Evolutionary conservation across 2,329 filamentous ascomycete species (phyloP), one percentile per base, ranked within the genome.

Genomic region (Diaporthe sp.): DNA sequence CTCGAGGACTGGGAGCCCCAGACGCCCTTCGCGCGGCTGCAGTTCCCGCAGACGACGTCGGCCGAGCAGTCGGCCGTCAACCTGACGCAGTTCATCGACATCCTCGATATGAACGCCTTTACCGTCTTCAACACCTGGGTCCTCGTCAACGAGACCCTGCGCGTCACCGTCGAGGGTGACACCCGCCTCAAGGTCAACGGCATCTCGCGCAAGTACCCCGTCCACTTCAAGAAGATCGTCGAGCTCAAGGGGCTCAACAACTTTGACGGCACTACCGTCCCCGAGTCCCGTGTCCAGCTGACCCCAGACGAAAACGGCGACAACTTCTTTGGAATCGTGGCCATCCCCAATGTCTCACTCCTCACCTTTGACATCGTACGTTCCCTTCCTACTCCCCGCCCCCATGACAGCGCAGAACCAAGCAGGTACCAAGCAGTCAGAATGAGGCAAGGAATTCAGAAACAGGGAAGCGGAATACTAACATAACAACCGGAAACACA

Each of bases 311-410:
- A 79, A 13, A 83, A 87, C 70, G 87, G 85, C 76, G 86, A 88
- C 79, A 94, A 93, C 83, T 92, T 94, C 83, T 83, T 87, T 69
- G 92, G 88, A 77, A 88, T 84, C 19, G 87, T 88, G 73, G 84
- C 85, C 73, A 91, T 94, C 68, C 91, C 90, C 77, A 94, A 94
- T 81, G 87, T 86, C 9, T 92, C 92, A 1, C 82, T 89, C 69
- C 86, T 92, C 79, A 90, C 87, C n/a, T 86, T 94, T 70, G 88
- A 92, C 44, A 88, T 94, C 78, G 90, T 91, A 84, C 83, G 88
- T 84, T 39, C 0, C 42, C 22, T 63, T 3, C 19, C 72, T 53
- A 55, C 27, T n/a, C n/a, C 44, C 9, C 19, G 19, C 42, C 4
- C 32, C 32, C 4, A 35, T 35, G 32, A 35, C 9, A 35, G 32